Evolutionary conservation across 2,329 filamentous ascomycete species (phyloP).

Genomic region (Aureobasidium subglaciale): DNA sequence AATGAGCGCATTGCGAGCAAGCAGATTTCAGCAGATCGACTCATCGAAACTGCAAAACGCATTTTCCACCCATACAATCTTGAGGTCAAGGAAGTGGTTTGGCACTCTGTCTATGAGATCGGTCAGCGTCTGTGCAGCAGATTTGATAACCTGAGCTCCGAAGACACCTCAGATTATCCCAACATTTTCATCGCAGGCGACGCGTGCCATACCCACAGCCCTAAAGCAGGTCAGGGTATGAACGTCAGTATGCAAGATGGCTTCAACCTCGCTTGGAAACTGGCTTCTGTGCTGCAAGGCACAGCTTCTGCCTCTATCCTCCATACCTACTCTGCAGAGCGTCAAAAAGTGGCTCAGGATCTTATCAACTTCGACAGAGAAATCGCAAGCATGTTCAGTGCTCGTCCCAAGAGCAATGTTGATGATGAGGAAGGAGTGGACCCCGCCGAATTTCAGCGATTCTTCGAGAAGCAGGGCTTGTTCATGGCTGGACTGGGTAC

Average conservation of each 20-base stretch:
- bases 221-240: constrained; percentile 43
- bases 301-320: constrained; percentile 34
- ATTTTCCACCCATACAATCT: constrained; percentile 63
- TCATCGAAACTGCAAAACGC: constrained; percentile 55
- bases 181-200: constrained; percentile 45
- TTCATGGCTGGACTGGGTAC: constrained; percentile 48
- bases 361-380: constrained; percentile 41
- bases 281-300: constrained; percentile 34
- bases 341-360: constrained; percentile 38
- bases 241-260: constrained; percentile 40
- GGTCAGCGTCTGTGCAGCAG: constrained; percentile 43
- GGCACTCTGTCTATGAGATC: constrained; percentile 47
- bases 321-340: constrained; percentile 36
- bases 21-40: constrained; percentile 36
- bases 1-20: background rate
- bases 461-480: constrained; percentile 13
- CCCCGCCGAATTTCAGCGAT: constrained; percentile 22
- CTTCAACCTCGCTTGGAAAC: constrained; percentile 39
- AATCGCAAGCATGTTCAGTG: constrained; percentile 18
- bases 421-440: constrained; percentile 24
- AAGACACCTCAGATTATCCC: constrained; percentile 35
- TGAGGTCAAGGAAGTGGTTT: constrained; percentile 39
- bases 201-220: constrained; percentile 28
- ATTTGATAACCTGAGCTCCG: constrained; percentile 25
- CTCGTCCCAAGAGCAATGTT: constrained; percentile 12